Base-by-base conservation (phyloP, 1,284 basidiomycete genomes). In the Cronartium quercuum region DNA sequence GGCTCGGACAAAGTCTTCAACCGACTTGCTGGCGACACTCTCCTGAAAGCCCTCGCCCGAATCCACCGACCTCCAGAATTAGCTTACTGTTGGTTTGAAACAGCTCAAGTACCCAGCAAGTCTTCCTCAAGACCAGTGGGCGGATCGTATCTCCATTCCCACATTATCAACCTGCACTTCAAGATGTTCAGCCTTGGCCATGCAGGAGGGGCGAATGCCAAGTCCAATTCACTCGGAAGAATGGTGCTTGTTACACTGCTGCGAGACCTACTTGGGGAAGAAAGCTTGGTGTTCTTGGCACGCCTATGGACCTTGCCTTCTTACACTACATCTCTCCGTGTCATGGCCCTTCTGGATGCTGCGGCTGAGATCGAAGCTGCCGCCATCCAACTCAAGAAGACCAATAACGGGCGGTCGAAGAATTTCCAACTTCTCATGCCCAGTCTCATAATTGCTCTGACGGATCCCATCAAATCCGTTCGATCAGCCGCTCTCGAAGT, bases 401-500 rank as follows among this genome's bases (percentile, higher is more conserved):
- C 15, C n/a, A 24, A 24, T 12, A 55, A 10, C 51, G n/a, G 51
- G 51, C 41, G 40, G 9, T 62, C 55, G n/a, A 40, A 60, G 24
- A 64, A 74, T 37, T 74, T 66, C 57, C 71, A 74, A 66, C 38
- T 74, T 34, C 57, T 74, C 34, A 44, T 74, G 2, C 71, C 71
- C 21, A 74, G 71, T 61, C 5, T 74, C 24, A 35, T 74, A 41
- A 74, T 74, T 42, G 64, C 64, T 18, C 57, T 74, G n/a, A 66
- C 57, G 9, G 71, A 74, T 60, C n/a, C 71, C 18, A 37, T 41
- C 6, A 74, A 66, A 66, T 12, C 21, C 38, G 64, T 74, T 38
- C 71, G 71, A 34, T 58, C 71, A 42, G 63, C 71, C 18, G 63
- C 71, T 0, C 51, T 74, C 7, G 51, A 62, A 66, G 13, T 74